Percentiles rank a stretch among this genome's conserved stretches.
Evolutionary conservation across 192 early-diverging fungal species (phyloP).

Genomic region (Podochytrium sp.): DNA sequence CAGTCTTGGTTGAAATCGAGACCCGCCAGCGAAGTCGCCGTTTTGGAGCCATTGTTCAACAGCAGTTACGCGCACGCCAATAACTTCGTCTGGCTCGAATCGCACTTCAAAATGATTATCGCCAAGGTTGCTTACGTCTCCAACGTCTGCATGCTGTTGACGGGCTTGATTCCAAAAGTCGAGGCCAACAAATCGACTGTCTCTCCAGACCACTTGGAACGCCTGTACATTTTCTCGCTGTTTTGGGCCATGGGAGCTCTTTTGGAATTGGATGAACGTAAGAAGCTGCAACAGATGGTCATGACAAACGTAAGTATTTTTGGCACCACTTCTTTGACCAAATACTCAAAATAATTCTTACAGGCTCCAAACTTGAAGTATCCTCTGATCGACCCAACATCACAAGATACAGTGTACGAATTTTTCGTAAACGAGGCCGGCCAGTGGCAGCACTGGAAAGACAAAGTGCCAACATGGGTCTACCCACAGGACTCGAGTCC

Average conservation of each 20-base stretch:
- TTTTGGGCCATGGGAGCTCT: slow-evolving; percentile 64
- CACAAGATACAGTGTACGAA: slow-evolving; percentile 63
- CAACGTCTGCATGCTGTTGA: slow-evolving; percentile 56
- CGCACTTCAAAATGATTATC: slow-evolving; percentile 66
- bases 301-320: slow-evolving; percentile 44
- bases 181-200: slow-evolving; percentile 60
- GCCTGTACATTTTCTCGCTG: slow-evolving; percentile 61
- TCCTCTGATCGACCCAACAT: slow-evolving; percentile 55
- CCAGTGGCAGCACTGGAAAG: slow-evolving; percentile 66
- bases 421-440: slow-evolving; percentile 64
- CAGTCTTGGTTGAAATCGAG: slow-evolving; percentile 67
- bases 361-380: slow-evolving; percentile 59
- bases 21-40: slow-evolving; percentile 51
- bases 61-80: slow-evolving; percentile 48
- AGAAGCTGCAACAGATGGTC: slow-evolving; percentile 55
- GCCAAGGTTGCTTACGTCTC: slow-evolving; percentile 53
- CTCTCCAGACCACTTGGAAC: slow-evolving; percentile 53
- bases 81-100: slow-evolving; percentile 51
- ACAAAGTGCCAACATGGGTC: slow-evolving; percentile 54
- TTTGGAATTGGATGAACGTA: slow-evolving; percentile 67
- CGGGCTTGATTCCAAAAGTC: slow-evolving; percentile 61
- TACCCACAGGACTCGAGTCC: slow-evolving; percentile 64
- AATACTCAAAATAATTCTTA: neutral
- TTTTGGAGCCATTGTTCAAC: slow-evolving; percentile 62
- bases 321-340: slow-evolving; percentile 27